Evolutionary conservation across 169 alveolate species (phyloP), one percentile per base, ranked within the genome.

Genomic region (Plasmodium yoelii): DNA sequence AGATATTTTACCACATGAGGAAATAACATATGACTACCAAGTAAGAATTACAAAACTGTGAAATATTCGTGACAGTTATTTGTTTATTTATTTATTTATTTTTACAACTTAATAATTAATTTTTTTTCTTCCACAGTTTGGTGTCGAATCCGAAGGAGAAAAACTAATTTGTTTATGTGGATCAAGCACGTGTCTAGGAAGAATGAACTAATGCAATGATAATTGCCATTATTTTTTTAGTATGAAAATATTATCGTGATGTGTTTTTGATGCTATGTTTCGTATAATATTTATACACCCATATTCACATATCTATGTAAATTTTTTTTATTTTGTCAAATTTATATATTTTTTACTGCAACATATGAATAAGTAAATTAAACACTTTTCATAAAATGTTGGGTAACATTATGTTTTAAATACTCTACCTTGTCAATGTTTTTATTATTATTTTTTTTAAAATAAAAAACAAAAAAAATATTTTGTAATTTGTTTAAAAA

Each of bases 11-110:
- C 94, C 97, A 34, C 99, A 98, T 59, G 99, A 98, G 87, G 99
- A 98, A 94, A 95, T 98, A 28, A 98, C 99, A 12, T 98, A 98
- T 93, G 99, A 98, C 92, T 98, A 98, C 92, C 97, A 96, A 80
- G 96, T 93, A 93, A 15, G 59, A 10, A 73, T 19, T 9, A 57
- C 46, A 59, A 24, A 44, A 15, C 7, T 34, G 42, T 34, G 42
- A 34, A 34, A 34, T 34, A 34, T 34, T 34, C 6, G 6, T 34
- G 42, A 34, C 5, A 15, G 1, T 61, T 5, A 28, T 1, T 46
- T 18, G 26, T 15, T 34, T 5, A 13, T n/a, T 47, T n/a, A n/a
- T n/a, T 10, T 10, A 19, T 28, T 26, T 28, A 18, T n/a, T 7
- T 55, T 24, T 47, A 64, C 13, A 8, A 13, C 19, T 86, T 55